Conservation (phyloP, 352 stramenopile species). For the Halophytophthora polymorphica region DNA sequence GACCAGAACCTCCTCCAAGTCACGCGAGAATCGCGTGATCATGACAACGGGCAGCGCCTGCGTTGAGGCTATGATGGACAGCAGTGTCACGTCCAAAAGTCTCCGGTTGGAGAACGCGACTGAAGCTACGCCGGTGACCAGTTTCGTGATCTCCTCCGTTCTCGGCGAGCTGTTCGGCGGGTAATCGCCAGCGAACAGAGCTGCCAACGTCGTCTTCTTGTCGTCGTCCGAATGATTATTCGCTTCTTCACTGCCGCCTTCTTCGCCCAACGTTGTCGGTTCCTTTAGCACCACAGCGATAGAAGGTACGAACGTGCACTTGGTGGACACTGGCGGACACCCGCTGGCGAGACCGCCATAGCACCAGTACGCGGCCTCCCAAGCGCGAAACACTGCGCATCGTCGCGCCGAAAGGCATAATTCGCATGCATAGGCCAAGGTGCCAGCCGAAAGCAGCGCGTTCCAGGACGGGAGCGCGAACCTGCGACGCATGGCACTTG, state of each 20-base stretch:
- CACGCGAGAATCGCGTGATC: constrained; percentile 35
- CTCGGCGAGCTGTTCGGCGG: neutral
- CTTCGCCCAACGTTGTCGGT: neutral
- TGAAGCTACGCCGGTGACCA: constrained; percentile 9
- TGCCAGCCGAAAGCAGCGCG: constrained; percentile 40
- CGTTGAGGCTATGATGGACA: constrained; percentile 28
- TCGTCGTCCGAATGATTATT: neutral
- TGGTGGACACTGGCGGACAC: constrained; percentile 20
- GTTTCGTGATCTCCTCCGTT: constrained; percentile 10
- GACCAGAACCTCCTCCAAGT: constrained; percentile 44
- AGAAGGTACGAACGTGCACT: constrained; percentile 16
- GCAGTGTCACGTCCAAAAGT: constrained; percentile 40
- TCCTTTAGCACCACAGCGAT: constrained; percentile 22
- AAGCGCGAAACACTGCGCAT: constrained; percentile 12
- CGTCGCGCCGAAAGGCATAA: constrained; percentile 5
- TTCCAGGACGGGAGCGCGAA: constrained; percentile 48
- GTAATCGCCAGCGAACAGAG: constrained; percentile 15
- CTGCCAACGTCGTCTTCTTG: constrained; percentile 10
- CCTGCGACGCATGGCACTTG: constrained; percentile 14
- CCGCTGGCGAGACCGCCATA: constrained; percentile 21
- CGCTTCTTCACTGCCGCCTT: neutral
- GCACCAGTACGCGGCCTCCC: constrained; percentile 18
- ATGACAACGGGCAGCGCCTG: constrained; percentile 32
- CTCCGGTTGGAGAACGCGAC: constrained; percentile 39
- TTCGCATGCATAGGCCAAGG: constrained; percentile 35